These are phyloP conservation scores for Dioscorea cayenensis DNA, from an alignment of 116 monocot species.

Conservation along the genomic window DNA sequence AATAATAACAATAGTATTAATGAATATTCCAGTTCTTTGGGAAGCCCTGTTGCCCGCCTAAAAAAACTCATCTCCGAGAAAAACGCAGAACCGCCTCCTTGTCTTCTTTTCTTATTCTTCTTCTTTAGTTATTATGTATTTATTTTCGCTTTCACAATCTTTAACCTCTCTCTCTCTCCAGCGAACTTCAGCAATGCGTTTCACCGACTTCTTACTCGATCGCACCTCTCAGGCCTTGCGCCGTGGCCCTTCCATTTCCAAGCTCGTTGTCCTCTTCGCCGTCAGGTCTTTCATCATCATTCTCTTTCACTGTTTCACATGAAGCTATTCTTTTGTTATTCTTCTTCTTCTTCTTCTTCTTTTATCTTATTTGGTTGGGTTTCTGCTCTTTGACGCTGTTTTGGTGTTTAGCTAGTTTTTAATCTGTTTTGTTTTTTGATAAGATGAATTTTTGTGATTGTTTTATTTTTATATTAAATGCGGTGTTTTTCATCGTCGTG, in stretches of 20 bases:
- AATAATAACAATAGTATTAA: no score
- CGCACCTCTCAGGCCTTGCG: conserved; percentile 23
- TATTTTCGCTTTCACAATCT: background rate
- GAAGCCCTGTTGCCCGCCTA: background rate
- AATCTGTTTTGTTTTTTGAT: background rate
- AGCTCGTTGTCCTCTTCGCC: conserved; percentile 50
- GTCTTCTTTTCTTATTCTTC: background rate
- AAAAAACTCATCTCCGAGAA: background rate
- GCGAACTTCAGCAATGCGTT: conserved; percentile 18
- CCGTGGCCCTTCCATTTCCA: conserved; percentile 23
- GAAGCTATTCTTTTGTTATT: background rate
- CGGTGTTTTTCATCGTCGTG: background rate
- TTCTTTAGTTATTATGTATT: background rate
- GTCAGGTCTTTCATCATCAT: conserved; percentile 27
- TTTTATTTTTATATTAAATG: background rate
- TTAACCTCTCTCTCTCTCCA: background rate
- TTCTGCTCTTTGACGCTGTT: background rate
- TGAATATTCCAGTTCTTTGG: no score
- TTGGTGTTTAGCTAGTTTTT: background rate
- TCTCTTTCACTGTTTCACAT: no score
- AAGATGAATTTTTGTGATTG: background rate
- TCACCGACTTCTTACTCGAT: conserved; percentile 27
- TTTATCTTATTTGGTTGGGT: background rate
- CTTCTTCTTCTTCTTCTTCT: background rate
- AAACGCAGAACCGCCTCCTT: background rate